These are phyloP conservation scores for Kwoniella shivajii DNA, from an alignment of 1,284 basidiomycete species.

Conservation along the genomic window DNA sequence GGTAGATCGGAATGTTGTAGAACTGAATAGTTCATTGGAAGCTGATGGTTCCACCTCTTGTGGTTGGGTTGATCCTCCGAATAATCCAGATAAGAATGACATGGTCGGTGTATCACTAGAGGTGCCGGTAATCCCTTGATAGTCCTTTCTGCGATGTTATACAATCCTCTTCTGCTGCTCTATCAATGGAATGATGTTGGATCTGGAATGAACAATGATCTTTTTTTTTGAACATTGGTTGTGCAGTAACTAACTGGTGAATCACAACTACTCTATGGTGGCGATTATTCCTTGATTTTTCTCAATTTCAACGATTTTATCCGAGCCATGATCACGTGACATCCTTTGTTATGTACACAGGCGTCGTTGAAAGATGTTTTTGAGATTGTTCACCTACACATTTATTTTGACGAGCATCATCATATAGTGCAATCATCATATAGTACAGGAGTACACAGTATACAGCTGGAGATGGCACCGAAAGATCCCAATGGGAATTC, in stretches of 20 bases:
- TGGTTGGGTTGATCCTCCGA: constrained; percentile 25
- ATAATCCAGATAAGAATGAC: constrained; percentile 53
- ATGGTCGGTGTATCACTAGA: constrained; percentile 37
- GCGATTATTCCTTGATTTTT: background rate
- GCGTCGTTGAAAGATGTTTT: background rate
- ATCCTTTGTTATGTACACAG: background rate
- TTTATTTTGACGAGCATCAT: no score
- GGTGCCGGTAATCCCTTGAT: no score
- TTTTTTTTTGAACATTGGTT: background rate
- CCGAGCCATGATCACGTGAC: constrained; percentile 4
- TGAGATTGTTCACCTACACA: background rate
- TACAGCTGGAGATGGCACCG: background rate
- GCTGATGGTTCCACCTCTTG: constrained; percentile 31
- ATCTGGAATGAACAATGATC: constrained; percentile 1
- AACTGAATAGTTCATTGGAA: constrained; percentile 46
- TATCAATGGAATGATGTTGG: constrained; percentile 1
- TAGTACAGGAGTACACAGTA: no score
- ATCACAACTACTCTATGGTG: background rate
- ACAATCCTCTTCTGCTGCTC: no score
- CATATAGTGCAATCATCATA: no score
- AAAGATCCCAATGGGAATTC: background rate
- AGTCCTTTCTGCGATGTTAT: no score
- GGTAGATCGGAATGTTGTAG: constrained; percentile 44
- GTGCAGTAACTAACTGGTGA: background rate
- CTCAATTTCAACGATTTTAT: background rate